Percentiles rank a stretch among this genome's conserved stretches.
Evolutionary conservation across 75 land plant genomes (phyloP).

Genomic region (Cupressus sempervirens): DNA sequence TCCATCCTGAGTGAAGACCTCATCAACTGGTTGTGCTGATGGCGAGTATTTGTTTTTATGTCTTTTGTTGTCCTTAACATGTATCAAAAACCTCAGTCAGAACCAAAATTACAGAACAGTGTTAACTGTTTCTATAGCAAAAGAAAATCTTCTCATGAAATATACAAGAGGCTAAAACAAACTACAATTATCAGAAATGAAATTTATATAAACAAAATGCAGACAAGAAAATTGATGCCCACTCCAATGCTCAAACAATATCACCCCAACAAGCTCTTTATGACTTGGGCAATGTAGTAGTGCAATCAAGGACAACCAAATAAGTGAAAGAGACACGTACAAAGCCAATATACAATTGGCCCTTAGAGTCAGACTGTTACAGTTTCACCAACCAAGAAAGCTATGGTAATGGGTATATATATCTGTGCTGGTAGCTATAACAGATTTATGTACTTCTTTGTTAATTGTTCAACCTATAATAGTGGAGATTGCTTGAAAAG

Average conservation of each 20-base stretch:
- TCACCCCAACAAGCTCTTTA: background rate
- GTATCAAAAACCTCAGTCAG: background rate
- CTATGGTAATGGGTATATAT: background rate
- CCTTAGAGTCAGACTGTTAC: background rate
- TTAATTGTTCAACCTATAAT: background rate
- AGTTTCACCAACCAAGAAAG: background rate
- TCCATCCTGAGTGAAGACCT: constrained; percentile 56
- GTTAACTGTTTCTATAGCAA: background rate
- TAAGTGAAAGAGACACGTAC: background rate
- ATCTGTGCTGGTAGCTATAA: background rate
- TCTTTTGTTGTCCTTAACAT: background rate
- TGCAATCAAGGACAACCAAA: background rate
- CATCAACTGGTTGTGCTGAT: constrained; percentile 14
- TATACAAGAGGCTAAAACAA: background rate
- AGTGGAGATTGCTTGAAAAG: background rate
- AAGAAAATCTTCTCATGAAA: background rate
- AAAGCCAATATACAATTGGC: background rate
- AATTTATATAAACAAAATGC: background rate
- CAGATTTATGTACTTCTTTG: background rate
- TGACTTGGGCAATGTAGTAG: background rate
- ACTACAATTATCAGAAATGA: background rate
- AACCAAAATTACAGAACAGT: background rate
- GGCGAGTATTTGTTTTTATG: background rate
- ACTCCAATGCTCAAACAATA: background rate
- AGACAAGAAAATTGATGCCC: background rate